A percentile compares a stretch with the other conserved stretches of the same genome.
Conservation (phyloP, 495 filamentous ascomycete genomes). For the Beverwykella pulmonaria region DNA sequence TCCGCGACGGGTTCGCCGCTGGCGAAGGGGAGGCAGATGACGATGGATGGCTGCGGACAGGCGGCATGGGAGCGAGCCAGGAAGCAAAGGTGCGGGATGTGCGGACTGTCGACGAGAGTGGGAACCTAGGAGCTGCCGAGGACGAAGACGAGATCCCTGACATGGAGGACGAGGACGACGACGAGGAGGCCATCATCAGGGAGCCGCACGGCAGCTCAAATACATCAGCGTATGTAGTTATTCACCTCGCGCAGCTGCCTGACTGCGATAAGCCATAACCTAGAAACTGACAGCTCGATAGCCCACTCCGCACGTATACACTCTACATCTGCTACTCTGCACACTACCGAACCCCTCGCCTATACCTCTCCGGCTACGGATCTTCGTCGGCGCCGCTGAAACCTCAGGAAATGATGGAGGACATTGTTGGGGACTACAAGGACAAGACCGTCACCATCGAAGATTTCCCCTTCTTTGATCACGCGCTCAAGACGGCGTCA, state of each 20-base stretch:
- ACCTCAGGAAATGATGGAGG: conserved; percentile 95
- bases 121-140: conserved; percentile 73
- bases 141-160: conserved; percentile 86
- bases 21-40: conserved; percentile 60
- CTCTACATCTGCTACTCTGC: conserved; percentile 97
- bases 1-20: conserved; percentile 69
- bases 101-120: conserved; percentile 78
- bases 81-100: conserved; percentile 78
- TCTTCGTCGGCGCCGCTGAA: conserved; percentile 81
- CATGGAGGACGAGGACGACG: conserved; percentile 97
- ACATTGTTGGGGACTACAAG: conserved; percentile 98
- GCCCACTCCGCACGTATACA: conserved; percentile 86
- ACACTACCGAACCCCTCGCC: conserved; percentile 93
- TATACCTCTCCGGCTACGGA: conserved; percentile 90
- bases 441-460: conserved; percentile 99
- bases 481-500: conserved; percentile 86
- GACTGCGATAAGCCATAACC: background rate
- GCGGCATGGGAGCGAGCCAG: conserved; percentile 70
- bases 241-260: background rate
- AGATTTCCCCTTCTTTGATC: conserved; percentile 89
- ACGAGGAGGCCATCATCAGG: conserved; percentile 94
- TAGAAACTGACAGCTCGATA: conserved; percentile 45
- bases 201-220: conserved; percentile 62
- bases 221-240: conserved; percentile 66
- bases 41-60: conserved; percentile 89